Base-by-base conservation (phyloP, 179 eudicot genomes). In the Amaranthus tricolor region DNA sequence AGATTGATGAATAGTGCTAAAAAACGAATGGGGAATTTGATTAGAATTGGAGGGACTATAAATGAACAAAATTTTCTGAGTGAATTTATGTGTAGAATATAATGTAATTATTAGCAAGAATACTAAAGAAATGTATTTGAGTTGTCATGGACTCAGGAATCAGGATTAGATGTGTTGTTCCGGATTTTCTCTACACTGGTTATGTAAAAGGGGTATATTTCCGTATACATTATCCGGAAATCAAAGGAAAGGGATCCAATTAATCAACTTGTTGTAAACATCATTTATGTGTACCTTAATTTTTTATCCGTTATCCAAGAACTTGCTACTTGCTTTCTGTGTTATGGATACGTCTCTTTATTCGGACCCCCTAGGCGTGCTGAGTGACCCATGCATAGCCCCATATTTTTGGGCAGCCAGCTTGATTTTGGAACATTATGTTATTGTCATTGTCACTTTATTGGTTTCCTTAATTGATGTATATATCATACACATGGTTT, bases 311-410 rank as follows among this genome's bases (percentile, higher is more conserved):
- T 31, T 44, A 17, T 44, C 20, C 61, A 5, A 62, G 17, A 52
- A 62, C 70, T 63, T 52, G 2, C 13, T 52, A 40, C 47, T 43
- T 56, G 15, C 40, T 71, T 72, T 72, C 55, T 44, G 31, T 62
- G 11, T 51, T 48, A 6, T 31, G 11, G 40, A 31, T 31, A 31
- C 3, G 9, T 62, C 11, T 13, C 8, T 31, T 40, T 6, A 15
- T 24, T 52, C 47, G 6, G 16, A 17, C 19, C 61, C 19, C 54
- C 21, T 11, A 20, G 63, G 63, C 7, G 44, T 60, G 13, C 1
- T 14, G 16, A 60, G 40, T 9, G 24, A 43, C 43, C 24, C 40
- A 19, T 60, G 12, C 40, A 19, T 9, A 9, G 31, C 31, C 31
- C 63, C 43, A 21, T 19, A 57, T 21, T 17, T 49, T 7, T 61